Percentiles rank a stretch among this genome's conserved stretches.
Conservation (phyloP, 2,329 filamentous ascomycete genomes). For the Aureobasidium sp. region DNA sequence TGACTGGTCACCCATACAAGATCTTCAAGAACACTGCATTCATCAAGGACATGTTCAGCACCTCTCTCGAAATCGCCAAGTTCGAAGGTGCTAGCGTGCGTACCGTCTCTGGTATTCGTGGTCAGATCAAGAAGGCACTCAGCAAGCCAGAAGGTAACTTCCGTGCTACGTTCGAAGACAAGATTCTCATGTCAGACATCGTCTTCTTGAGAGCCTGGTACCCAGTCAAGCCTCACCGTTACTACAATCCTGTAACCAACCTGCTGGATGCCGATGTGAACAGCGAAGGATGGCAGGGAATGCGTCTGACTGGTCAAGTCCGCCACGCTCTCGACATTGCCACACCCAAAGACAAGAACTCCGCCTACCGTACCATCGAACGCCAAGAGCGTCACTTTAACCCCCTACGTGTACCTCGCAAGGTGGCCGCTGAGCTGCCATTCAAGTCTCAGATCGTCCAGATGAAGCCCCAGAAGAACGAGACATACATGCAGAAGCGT, state of each 20-base stretch:
- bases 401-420: slow-evolving; percentile 64
- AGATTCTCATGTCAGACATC: slow-evolving; percentile 92
- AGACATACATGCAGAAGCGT: slow-evolving; percentile 91
- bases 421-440: slow-evolving; percentile 74
- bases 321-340: slow-evolving; percentile 65
- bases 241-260: slow-evolving; percentile 95
- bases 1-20: slow-evolving; percentile 89
- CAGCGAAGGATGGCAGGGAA: slow-evolving; percentile 62
- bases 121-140: slow-evolving; percentile 93
- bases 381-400: slow-evolving; percentile 43
- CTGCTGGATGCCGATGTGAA: slow-evolving; percentile 53
- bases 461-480: slow-evolving; percentile 68
- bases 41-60: slow-evolving; percentile 97
- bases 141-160: slow-evolving; percentile 92
- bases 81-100: slow-evolving; percentile 95
- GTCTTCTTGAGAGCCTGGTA: slow-evolving; percentile 97
- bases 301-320: slow-evolving; percentile 91
- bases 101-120: slow-evolving; percentile 89
- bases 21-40: slow-evolving; percentile 99
- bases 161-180: slow-evolving; percentile 97
- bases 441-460: slow-evolving; percentile 85
- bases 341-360: slow-evolving; percentile 76
- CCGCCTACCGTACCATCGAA: slow-evolving; percentile 64
- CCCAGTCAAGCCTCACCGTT: slow-evolving; percentile 86
- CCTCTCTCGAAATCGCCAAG: slow-evolving; percentile 88